Conservation (phyloP, 352 stramenopile genomes). For the Globisporangium barbulae region DNA sequence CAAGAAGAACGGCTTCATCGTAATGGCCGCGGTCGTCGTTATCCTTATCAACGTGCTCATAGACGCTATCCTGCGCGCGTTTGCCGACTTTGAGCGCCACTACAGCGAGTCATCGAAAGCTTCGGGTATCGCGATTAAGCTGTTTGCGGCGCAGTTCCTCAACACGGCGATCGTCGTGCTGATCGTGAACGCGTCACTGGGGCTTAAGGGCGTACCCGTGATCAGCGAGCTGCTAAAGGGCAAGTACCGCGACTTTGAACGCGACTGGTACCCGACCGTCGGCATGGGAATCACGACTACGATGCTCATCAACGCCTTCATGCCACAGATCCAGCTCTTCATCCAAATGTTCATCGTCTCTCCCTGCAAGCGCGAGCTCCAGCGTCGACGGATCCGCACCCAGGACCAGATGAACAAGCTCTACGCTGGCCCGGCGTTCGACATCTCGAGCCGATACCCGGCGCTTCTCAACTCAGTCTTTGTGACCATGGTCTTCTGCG, state of each 20-base stretch:
- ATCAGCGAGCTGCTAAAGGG: constrained; percentile 63
- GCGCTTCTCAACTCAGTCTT: constrained; percentile 84
- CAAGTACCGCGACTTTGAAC: constrained; percentile 81
- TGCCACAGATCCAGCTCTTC: constrained; percentile 54
- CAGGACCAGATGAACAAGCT: constrained; percentile 77
- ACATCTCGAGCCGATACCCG: constrained; percentile 77
- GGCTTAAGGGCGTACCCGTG: constrained; percentile 36
- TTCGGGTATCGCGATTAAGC: constrained; percentile 67
- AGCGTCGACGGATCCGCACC: constrained; percentile 44
- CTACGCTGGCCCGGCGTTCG: constrained; percentile 69
- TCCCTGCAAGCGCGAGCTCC: constrained; percentile 43
- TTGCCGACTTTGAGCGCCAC: constrained; percentile 71
- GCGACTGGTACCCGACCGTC: constrained; percentile 83
- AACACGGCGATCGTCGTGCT: constrained; percentile 85
- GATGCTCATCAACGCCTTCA: constrained; percentile 82
- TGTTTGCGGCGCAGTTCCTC: constrained; percentile 80
- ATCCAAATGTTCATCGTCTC: constrained; percentile 57
- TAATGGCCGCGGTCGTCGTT: constrained; percentile 57
- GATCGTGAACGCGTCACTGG: constrained; percentile 64
- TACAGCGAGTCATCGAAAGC: constrained; percentile 82
- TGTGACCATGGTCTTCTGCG: constrained; percentile 81
- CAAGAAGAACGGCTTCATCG: constrained; percentile 62
- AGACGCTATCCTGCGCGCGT: constrained; percentile 60
- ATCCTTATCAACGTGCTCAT: constrained; percentile 77
- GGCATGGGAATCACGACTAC: constrained; percentile 84